phyloP scores from a whole-genome alignment of 306 rosid species.

The Prunus dulcis region DNA sequence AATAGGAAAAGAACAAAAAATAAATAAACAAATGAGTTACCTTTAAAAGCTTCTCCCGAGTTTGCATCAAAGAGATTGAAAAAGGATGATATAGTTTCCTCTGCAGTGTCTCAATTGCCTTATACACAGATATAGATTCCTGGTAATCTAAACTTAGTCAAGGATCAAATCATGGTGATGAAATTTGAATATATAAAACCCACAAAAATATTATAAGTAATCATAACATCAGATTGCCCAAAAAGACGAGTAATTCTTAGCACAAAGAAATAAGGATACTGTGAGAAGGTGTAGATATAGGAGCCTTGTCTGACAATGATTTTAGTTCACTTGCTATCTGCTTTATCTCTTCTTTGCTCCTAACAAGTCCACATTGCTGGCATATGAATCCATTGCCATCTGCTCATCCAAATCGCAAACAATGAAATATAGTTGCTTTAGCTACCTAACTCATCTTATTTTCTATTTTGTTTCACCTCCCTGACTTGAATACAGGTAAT shows the following conservation, averaged over 20 bases:
- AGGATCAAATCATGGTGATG: constrained; percentile 34
- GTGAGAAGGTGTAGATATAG: constrained; percentile 28
- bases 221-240: background rate
- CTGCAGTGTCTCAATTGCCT: constrained; percentile 64
- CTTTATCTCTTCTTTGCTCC: constrained; percentile 68
- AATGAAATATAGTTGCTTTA: background rate
- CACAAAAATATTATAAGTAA: background rate
- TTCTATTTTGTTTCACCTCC: background rate
- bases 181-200: constrained; percentile 9
- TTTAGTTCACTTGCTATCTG: constrained; percentile 55
- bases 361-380: constrained; percentile 66
- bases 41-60: constrained; percentile 77
- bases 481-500: constrained; percentile 13
- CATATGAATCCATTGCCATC: constrained; percentile 70
- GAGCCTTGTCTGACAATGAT: constrained; percentile 51
- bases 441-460: background rate
- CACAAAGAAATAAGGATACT: constrained; percentile 62
- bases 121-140: constrained; percentile 45
- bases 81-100: constrained; percentile 58
- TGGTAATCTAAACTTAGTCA: constrained; percentile 55
- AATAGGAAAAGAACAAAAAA: constrained; percentile 1
- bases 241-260: constrained; percentile 3
- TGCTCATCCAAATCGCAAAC: constrained; percentile 28
- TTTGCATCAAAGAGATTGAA: constrained; percentile 71
- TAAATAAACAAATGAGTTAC: constrained; percentile 27